phyloP scores from a whole-genome alignment of 257 asterid genomes.

The Solanum piurae region DNA sequence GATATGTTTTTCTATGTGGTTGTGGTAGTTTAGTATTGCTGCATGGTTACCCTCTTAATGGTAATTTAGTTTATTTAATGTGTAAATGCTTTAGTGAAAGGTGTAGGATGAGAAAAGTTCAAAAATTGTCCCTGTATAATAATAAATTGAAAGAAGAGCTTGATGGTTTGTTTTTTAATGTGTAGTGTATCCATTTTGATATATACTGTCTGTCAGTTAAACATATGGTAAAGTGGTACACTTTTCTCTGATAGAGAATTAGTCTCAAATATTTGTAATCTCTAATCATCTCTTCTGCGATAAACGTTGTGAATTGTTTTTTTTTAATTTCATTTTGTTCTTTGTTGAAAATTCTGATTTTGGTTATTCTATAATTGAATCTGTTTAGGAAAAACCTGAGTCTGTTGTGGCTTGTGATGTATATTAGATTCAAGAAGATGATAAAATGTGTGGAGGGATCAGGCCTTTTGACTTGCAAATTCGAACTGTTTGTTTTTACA shows the following conservation, averaged over 20 bases:
- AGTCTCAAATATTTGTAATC: not conserved
- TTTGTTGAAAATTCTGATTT: not conserved
- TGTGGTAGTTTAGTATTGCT: not conserved
- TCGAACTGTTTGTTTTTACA: not conserved
- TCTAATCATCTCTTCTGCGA: not conserved
- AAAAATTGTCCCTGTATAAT: not conserved
- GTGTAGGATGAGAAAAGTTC: not conserved
- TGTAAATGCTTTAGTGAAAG: not conserved
- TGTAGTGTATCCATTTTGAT: not conserved
- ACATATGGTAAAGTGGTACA: not conserved
- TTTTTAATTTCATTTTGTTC: not conserved
- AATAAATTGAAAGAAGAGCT: not conserved
- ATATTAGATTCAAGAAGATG: not conserved
- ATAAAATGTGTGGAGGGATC: not conserved
- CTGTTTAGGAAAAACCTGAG: not conserved
- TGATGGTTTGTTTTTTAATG: not conserved
- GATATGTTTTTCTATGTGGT: conserved; percentile 5
- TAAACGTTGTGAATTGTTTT: not conserved
- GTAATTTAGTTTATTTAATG: not conserved
- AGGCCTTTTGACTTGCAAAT: not conserved
- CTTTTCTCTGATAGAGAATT: not conserved
- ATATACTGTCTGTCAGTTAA: not conserved
- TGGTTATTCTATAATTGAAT: not conserved
- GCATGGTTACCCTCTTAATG: not conserved
- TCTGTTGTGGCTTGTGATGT: too few relatives aligned